A percentile compares a stretch with the other conserved stretches of the same genome.
Evolutionary conservation across 2,329 filamentous ascomycete genomes (phyloP).

Genomic region (Paraphoma chrysanthemicola): DNA sequence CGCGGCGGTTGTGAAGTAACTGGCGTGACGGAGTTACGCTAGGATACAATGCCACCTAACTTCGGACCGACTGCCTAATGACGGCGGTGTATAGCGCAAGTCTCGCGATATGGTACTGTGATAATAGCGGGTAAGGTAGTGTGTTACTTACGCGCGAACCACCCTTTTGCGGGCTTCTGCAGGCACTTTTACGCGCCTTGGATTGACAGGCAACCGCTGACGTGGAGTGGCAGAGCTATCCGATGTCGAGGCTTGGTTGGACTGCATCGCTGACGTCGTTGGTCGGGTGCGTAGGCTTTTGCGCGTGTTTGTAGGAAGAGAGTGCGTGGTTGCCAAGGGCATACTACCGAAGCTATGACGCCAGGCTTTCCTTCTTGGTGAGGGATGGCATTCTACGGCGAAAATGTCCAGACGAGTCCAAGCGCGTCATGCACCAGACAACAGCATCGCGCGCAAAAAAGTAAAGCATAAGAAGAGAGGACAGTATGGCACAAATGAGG

Average conservation of each 20-base stretch:
- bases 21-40: too few species aligned
- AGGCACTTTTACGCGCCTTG: conserved; percentile 30
- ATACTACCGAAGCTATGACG: not conserved
- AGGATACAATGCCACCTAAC: too few species aligned
- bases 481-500: not conserved
- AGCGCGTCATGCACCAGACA: conserved; percentile 1
- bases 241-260: conserved; percentile 10
- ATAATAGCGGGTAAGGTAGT: not conserved
- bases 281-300: not conserved
- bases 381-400: not conserved
- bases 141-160: conserved; percentile 26
- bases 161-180: conserved; percentile 31
- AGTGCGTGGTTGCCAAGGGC: not conserved
- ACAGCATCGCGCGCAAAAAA: not conserved
- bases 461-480: not conserved
- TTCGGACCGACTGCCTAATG: conserved; percentile 1
- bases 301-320: too few species aligned
- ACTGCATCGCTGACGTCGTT: conserved; percentile 18
- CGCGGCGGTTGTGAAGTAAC: too few species aligned
- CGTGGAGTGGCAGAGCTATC: conserved; percentile 16
- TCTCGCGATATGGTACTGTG: not conserved
- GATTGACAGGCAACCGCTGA: conserved; percentile 29
- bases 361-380: conserved; percentile 1
- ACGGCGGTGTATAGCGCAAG: not conserved
- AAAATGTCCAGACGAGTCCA: too few species aligned